Percentiles rank a stretch among this genome's conserved stretches.
Conservation (phyloP, 2,329 filamentous ascomycete species). For the Penicillium psychrosexuale region DNA sequence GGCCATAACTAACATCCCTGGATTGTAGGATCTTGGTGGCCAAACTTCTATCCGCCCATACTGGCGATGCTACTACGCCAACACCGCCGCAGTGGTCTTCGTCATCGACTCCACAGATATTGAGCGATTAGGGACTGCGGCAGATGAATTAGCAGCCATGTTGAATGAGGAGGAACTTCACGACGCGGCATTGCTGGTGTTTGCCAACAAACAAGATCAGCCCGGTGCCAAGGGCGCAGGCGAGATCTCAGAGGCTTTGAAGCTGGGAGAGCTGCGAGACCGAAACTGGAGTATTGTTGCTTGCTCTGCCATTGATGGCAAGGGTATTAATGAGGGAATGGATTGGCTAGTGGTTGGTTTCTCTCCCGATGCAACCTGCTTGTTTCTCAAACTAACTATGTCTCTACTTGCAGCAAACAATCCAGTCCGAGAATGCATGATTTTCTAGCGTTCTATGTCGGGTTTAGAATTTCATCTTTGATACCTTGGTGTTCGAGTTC, state of each 20-base stretch:
- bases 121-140: slow-evolving; percentile 85
- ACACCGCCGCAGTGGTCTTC: slow-evolving; percentile 97
- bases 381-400: background rate
- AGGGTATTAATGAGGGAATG: slow-evolving; percentile 95
- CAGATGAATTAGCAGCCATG: slow-evolving; percentile 92
- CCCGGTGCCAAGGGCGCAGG: slow-evolving; percentile 94
- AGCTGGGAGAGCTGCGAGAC: slow-evolving; percentile 85
- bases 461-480: slow-evolving; percentile 31
- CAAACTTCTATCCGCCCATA: slow-evolving; percentile 99
- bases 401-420: slow-evolving; percentile 37
- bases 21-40: slow-evolving; percentile 74
- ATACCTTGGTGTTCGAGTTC: slow-evolving; percentile 25
- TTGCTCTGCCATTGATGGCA: slow-evolving; percentile 92
- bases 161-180: slow-evolving; percentile 94
- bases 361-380: slow-evolving; percentile 13
- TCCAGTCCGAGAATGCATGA: slow-evolving; percentile 45
- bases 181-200: slow-evolving; percentile 87
- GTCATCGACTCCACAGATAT: slow-evolving; percentile 98
- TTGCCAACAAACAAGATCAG: slow-evolving; percentile 99
- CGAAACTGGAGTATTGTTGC: slow-evolving; percentile 99
- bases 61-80: slow-evolving; percentile 99
- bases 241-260: slow-evolving; percentile 91
- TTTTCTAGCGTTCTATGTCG: slow-evolving; percentile 30
- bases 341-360: slow-evolving; percentile 87
- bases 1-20: slow-evolving; percentile 4